Percentiles rank a stretch among this genome's conserved stretches.
Conservation (phyloP, 202 grass and related monocot genomes). For the Thinopyrum obtusiflorum region DNA sequence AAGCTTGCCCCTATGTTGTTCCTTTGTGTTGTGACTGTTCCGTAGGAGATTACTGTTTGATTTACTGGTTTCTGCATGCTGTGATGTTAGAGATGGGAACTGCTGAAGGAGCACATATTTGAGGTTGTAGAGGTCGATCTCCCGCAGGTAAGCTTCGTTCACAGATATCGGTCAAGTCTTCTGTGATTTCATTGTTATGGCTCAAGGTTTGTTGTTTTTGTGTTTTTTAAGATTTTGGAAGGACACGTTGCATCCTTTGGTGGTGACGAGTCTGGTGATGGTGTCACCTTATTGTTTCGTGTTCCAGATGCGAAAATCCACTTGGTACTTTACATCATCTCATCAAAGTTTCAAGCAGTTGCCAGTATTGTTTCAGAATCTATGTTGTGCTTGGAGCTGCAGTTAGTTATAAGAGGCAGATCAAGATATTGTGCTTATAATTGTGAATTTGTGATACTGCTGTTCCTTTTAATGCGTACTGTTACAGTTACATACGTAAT, state of each 20-base stretch:
- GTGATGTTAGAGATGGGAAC: constrained; percentile 44
- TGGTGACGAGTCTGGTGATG: constrained; percentile 24
- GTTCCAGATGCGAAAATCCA: constrained; percentile 46
- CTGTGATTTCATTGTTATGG: neutral
- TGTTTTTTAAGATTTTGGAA: constrained; percentile 43
- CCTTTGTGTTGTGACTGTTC: neutral
- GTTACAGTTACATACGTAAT: neutral
- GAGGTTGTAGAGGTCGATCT: constrained; percentile 72
- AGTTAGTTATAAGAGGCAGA: constrained; percentile 13
- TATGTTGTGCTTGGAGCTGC: constrained; percentile 10
- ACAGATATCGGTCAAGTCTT: neutral
- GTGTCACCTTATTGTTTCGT: constrained; percentile 37
- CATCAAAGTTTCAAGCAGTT: constrained; percentile 24
- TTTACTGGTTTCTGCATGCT: constrained; percentile 3
- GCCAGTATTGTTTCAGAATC: neutral
- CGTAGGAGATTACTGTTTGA: neutral
- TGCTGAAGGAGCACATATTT: constrained; percentile 50
- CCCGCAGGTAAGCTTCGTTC: constrained; percentile 52
- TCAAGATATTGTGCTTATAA: constrained; percentile 17
- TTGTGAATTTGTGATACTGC: neutral
- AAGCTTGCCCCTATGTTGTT: neutral
- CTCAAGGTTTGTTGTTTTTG: constrained; percentile 28
- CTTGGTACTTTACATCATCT: constrained; percentile 46
- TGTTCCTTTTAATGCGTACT: neutral
- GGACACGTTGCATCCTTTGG: constrained; percentile 32